phyloP scores from a whole-genome alignment of 805 yeast species.

The Hanseniaspora jakobsenii region DNA sequence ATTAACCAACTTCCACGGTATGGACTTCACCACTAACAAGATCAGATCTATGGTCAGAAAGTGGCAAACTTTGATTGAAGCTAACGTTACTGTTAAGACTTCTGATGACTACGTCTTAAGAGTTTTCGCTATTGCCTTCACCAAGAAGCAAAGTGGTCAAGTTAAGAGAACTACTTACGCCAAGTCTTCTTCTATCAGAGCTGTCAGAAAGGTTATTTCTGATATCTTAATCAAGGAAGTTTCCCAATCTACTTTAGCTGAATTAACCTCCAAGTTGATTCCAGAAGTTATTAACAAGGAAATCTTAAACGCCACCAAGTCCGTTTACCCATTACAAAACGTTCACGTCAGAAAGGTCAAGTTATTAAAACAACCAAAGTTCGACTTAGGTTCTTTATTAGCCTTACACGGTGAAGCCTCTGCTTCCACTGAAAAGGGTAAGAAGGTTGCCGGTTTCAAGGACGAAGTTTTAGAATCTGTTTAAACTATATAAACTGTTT shows the following conservation, averaged over 20 bases:
- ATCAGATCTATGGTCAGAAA: slow-evolving; percentile 95
- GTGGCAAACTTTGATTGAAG: slow-evolving; percentile 98
- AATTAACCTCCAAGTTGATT: slow-evolving; percentile 90
- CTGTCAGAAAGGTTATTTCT: slow-evolving; percentile 90
- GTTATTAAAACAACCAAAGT: slow-evolving; percentile 96
- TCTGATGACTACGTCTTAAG: slow-evolving; percentile 94
- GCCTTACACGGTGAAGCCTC: slow-evolving; percentile 91
- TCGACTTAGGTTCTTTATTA: slow-evolving; percentile 91
- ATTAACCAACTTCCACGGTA: slow-evolving; percentile 98
- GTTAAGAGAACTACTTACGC: slow-evolving; percentile 96
- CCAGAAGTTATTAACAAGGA: slow-evolving; percentile 99
- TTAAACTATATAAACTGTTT: slow-evolving; percentile 34
- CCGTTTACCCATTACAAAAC: slow-evolving; percentile 95
- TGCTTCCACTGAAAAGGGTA: slow-evolving; percentile 89
- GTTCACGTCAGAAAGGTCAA: slow-evolving; percentile 98
- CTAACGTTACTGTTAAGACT: slow-evolving; percentile 96
- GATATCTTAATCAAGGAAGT: slow-evolving; percentile 97
- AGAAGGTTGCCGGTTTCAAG: slow-evolving; percentile 94
- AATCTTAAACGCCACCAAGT: slow-evolving; percentile 89
- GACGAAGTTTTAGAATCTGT: slow-evolving; percentile 97
- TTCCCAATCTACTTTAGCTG: slow-evolving; percentile 86
- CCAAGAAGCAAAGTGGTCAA: slow-evolving; percentile 95
- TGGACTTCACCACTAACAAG: slow-evolving; percentile 96
- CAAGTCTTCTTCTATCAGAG: slow-evolving; percentile 93
- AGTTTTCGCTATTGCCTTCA: slow-evolving; percentile 94